Base-by-base conservation (phyloP, 176 grass and related monocot species). In the Carex myosuroides region DNA sequence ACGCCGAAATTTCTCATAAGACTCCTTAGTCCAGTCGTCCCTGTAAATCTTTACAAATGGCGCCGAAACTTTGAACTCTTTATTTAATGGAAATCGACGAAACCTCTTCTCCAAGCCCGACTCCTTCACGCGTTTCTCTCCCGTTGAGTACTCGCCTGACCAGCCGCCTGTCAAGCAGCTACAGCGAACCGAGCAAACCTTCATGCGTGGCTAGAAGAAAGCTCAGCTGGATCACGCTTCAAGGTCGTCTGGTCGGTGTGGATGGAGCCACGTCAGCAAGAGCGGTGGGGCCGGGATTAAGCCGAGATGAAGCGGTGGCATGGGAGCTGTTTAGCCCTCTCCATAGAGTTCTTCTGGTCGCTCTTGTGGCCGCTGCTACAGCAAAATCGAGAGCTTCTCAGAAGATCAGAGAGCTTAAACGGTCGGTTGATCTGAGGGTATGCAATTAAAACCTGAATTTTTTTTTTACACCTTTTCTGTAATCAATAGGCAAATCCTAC, bases 291-390 rank as follows among this genome's bases (percentile, higher is more conserved):
- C 82, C 70, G 8, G 85, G 89, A 6, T 86, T 98, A 14, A 17
- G 26, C 1, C 0, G 10, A 0, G 76, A 87, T 1, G 93, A 93
- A 55, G 85, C 83, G 12, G 64, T 88, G 8, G 86, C 91, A 14
- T 99, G 96, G 96, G 89, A 99, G 24, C 85, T 99, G 59, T 99
- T 95, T 87, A 95, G 77, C 29, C 96, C 93, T 12, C 70, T 99
- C 60, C 96, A 99, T 60, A 87, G 91, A 53, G 88, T 95, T 10
- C 91, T 98, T 55, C 68, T 95, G 30, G 91, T 95, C 12, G 92
- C 92, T 30, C 86, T 86, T 63, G 88, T 98, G 56, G 96, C 96
- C 6, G 85, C 83, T 21, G 96, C 96, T 35, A 85, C 91, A 1
- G 85, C 86, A 20, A 88, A 89, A 55, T 91, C 92, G 39, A 89